Evolutionary conservation across 2,329 filamentous ascomycete genomes (phyloP), one percentile per base, ranked within the genome.

Genomic region (Colletotrichum magnum): DNA sequence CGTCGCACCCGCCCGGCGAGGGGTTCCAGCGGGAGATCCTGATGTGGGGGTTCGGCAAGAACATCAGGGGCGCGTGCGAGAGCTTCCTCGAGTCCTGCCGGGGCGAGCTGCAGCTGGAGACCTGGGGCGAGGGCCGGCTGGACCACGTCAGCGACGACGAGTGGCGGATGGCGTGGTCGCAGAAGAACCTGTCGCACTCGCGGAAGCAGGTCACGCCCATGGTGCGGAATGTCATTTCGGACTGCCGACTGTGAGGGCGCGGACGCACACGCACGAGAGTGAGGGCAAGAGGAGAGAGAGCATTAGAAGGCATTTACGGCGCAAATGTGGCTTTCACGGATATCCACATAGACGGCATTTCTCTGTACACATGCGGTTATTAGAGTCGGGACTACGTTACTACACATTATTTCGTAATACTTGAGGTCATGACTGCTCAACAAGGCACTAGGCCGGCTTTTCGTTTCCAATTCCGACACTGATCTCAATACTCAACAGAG

Each of bases 201-300:
- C 83, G 90, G 72, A 92, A 93, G 79, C 90, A 94, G 77, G 86
- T 95, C 28, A 91, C 89, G 39, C 88, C 92, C 13, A 83, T 93
- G 73, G 74, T 93, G 75, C 86, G 90, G 66, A 87, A 91, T 72
- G 85, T 84, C 0, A 82, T 90, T 76, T 81, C 79, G 51, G 56
- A 50, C 2, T 26, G 28, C 9, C 53, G 43, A 39, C 43, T 69
- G 18, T 69, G 32, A 68, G 1, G 7, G 5, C 45, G 21, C 15
- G 18, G 9, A 3, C 41, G 18, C 45, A 4, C 3, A 12, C 7
- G 21, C 21, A 24, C 2, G 21, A 24, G 21, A 13, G 45, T 36
- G 15, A 21, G 18, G 21, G 6, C 4, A 24, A 5, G 16, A 50
- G 32, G 32, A 10, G 32, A 36, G 32, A 24, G 10, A 50, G 45